Base-by-base conservation (phyloP, 805 yeast genomes). In the Jamesozyma lodderae region DNA sequence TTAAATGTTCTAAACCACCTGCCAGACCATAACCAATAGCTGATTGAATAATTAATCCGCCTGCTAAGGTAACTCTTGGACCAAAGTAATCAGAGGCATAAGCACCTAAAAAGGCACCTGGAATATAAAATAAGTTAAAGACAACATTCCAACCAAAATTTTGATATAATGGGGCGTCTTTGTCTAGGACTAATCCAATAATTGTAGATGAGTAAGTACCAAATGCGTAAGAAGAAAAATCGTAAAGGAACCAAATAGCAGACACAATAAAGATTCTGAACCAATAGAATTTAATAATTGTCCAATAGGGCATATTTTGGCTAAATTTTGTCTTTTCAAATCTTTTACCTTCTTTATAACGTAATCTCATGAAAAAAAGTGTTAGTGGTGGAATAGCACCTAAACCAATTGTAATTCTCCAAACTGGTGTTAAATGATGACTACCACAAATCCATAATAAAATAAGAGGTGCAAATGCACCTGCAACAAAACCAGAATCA, bases 141-240 rank as follows among this genome's bases (percentile, higher is more conserved):
- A 90, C 90, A 43, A 83, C 81, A 60, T 81, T 84, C 96, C 96
- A 90, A 36, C 95, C 96, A 62, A 86, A 84, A 18, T 83, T 72
- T 59, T 77, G 72, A 63, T 79, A 79, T 42, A 85, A 63, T 48
- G 80, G 72, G 31, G 73, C 71, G 37, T 69, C 75, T 9, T 77
- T 73, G 28, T 71, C 68, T 42, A 83, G 72, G 38, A 81, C 66
- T 29, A 64, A 56, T 29, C 66, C 64, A 46, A 87, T 64, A 49
- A 90, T 85, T 43, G 73, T 72, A 10, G 88, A 66, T 6, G 94
- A 82, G 63, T 81, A 87, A 51, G 83, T 75, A 52, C 94, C 88
- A 59, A 85, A 87, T 0, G 95, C 85, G 62, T 86, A 90, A 10
- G 79, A 74, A 28, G 87, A 77, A 62, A 88, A 85, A 64, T 90